Evolutionary conservation across 768 basidiomycete genomes (phyloP).

Genomic region (Boletus vinaceobasis): DNA sequence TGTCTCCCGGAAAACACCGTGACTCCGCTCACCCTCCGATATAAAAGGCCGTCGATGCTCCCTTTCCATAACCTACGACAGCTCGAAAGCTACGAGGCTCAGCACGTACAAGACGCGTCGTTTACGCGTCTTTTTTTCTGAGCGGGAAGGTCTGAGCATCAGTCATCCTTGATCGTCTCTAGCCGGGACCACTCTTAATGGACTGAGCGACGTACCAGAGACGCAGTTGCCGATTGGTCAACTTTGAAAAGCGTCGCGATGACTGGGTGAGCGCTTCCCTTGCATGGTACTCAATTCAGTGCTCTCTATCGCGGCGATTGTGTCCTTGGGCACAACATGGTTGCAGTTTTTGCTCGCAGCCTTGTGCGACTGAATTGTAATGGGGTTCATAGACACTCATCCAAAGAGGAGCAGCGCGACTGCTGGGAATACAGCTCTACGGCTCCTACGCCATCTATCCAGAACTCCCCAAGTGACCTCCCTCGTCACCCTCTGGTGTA

Average conservation of each 20-base stretch:
- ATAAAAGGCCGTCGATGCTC: neutral
- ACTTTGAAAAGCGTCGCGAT: slow-evolving; percentile 29
- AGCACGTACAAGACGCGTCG: slow-evolving; percentile 22
- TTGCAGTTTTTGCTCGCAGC: neutral
- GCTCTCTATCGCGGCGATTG: slow-evolving; percentile 21
- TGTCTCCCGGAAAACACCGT: slow-evolving; percentile 11
- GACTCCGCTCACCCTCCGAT: slow-evolving; percentile 13
- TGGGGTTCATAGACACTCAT: neutral
- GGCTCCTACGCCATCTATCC: neutral
- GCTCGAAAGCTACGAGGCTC: slow-evolving; percentile 31
- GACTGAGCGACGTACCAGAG: slow-evolving; percentile 31
- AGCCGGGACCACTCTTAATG: slow-evolving; percentile 24
- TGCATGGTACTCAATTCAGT: neutral
- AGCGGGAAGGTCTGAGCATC: slow-evolving; percentile 35
- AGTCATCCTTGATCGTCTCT: slow-evolving; percentile 31
- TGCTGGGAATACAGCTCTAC: neutral
- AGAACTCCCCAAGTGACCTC: neutral
- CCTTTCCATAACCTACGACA: slow-evolving; percentile 12
- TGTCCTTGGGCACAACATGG: slow-evolving; percentile 12
- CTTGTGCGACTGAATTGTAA: neutral
- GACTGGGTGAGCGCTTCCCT: slow-evolving; percentile 22
- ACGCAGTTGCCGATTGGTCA: slow-evolving; percentile 19
- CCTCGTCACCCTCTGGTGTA: slow-evolving; percentile 9
- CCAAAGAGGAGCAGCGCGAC: slow-evolving; percentile 2
- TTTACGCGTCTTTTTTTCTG: slow-evolving; percentile 23